phyloP scores from a whole-genome alignment of 2,329 filamentous ascomycete species.

The Ophiostoma himal-ulmi region DNA sequence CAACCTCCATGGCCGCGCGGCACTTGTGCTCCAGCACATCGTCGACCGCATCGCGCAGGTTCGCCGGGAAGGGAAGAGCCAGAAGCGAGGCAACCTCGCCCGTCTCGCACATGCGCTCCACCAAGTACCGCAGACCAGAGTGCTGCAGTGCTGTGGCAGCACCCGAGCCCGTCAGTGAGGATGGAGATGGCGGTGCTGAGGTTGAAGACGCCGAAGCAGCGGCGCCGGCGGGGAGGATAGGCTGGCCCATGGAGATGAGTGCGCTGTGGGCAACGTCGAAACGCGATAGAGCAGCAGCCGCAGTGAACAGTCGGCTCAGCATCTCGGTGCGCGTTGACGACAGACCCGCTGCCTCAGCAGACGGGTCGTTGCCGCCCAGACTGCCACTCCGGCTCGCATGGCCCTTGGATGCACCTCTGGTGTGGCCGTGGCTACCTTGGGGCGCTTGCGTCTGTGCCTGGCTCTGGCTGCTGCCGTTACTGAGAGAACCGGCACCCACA shows the following conservation, averaged over 20 bases:
- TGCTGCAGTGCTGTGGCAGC: conserved; percentile 49
- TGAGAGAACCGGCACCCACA: not conserved
- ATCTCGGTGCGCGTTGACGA: conserved; percentile 55
- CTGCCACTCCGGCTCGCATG: conserved; percentile 16
- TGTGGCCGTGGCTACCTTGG: not conserved
- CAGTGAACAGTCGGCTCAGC: conserved; percentile 76
- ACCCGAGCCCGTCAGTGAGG: conserved; percentile 40
- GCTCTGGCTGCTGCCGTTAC: not conserved
- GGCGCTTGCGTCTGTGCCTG: not conserved
- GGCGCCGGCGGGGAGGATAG: not conserved
- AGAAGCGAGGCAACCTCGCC: conserved; percentile 63
- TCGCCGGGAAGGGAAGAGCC: conserved; percentile 64
- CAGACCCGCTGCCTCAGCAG: conserved; percentile 15
- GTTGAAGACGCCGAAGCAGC: not conserved
- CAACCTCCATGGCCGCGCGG: conserved; percentile 45
- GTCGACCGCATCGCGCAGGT: conserved; percentile 72
- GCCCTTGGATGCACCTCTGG: not conserved
- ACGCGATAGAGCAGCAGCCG: conserved; percentile 69
- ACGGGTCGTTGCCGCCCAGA: conserved; percentile 14
- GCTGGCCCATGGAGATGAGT: conserved; percentile 59
- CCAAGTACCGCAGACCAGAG: conserved; percentile 63
- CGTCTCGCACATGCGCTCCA: conserved; percentile 64
- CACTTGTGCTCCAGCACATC: conserved; percentile 68
- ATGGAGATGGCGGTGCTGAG: conserved; percentile 44
- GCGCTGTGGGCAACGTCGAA: conserved; percentile 80